phyloP scores from a whole-genome alignment of 345 rosid genomes.

The Brassica cretica region DNA sequence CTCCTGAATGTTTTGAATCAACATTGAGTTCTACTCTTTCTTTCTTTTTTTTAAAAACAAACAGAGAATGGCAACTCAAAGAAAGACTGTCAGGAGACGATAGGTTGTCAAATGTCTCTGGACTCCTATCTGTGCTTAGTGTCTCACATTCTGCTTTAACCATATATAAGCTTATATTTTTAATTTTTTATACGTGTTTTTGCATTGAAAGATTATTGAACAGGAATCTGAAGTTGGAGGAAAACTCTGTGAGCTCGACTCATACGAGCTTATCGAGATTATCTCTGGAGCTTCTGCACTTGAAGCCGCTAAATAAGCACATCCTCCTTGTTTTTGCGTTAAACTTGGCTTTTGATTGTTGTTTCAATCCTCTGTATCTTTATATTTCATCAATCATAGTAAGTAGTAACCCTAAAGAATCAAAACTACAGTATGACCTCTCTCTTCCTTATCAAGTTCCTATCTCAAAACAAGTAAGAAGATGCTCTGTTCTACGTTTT shows the following conservation, averaged over 20 bases:
- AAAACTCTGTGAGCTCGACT: constrained; percentile 83
- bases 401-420: background rate
- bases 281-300: constrained; percentile 95
- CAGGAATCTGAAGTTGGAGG: constrained; percentile 87
- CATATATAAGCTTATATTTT: background rate
- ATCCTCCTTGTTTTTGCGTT: background rate
- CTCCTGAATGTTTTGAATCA: too few species aligned
- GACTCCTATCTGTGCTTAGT: background rate
- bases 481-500: background rate
- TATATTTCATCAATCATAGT: constrained; percentile 1
- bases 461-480: constrained; percentile 10
- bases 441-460: constrained; percentile 10
- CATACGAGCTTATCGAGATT: constrained; percentile 93
- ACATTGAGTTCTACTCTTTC: too few species aligned
- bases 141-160: constrained; percentile 7
- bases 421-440: constrained; percentile 6
- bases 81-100: too few species aligned
- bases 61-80: too few species aligned
- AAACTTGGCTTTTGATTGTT: background rate
- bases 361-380: background rate
- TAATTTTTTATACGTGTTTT: background rate
- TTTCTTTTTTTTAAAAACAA: too few species aligned
- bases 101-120: constrained; percentile 23
- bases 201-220: constrained; percentile 62
- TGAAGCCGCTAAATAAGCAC: constrained; percentile 41